These are phyloP conservation scores for Lachnellula hyalina DNA, from an alignment of 2,329 filamentous ascomycete species.

Conservation along the genomic window DNA sequence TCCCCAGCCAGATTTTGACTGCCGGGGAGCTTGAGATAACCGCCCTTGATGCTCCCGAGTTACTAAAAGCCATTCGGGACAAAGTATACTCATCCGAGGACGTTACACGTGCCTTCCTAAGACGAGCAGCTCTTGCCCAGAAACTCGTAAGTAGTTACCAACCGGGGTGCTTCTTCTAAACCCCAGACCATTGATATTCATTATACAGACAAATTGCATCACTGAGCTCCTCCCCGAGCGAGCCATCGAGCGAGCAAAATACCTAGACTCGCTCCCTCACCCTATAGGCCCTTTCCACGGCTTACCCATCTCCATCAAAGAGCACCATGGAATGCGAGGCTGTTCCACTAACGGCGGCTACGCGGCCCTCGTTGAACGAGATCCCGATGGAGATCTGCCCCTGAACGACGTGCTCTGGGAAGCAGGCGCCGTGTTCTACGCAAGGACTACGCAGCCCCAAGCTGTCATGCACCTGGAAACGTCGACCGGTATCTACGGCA, in stretches of 20 bases:
- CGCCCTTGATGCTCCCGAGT: neutral
- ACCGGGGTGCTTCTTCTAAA: neutral
- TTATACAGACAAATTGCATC: slow-evolving; percentile 29
- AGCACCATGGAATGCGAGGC: slow-evolving; percentile 2
- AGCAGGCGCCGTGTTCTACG: slow-evolving; percentile 38
- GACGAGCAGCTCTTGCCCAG: slow-evolving; percentile 5
- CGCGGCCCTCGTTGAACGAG: neutral
- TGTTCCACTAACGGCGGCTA: neutral
- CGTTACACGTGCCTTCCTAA: slow-evolving; percentile 3
- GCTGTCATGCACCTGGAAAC: slow-evolving; percentile 47
- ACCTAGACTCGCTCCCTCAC: slow-evolving; percentile 36
- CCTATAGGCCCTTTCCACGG: slow-evolving; percentile 46
- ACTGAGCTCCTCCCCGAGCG: slow-evolving; percentile 40
- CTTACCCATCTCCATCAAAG: slow-evolving; percentile 43
- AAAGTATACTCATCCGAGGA: neutral
- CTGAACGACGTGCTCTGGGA: neutral
- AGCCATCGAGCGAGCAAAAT: slow-evolving; percentile 34
- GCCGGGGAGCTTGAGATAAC: neutral
- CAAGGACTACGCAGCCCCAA: slow-evolving; percentile 47
- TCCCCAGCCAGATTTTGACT: neutral
- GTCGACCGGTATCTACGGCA: slow-evolving; percentile 39
- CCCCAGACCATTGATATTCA: neutral
- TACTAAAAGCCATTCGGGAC: neutral
- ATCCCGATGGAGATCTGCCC: neutral
- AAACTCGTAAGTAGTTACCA: slow-evolving; percentile 3